Conservation (phyloP, 148 eudicot species). For the Camellia granthamiana region DNA sequence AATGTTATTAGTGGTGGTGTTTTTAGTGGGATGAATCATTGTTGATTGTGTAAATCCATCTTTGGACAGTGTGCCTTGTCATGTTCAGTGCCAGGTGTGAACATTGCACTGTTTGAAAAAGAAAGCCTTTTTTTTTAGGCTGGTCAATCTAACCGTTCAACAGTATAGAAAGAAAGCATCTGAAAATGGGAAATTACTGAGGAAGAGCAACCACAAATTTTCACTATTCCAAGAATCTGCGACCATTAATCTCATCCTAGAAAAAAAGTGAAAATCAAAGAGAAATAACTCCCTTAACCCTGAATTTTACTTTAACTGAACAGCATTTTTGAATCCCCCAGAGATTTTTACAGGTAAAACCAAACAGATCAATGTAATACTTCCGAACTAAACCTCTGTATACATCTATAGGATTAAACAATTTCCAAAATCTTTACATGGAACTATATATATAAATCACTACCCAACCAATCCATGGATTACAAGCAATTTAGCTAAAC, state of each 20-base stretch:
- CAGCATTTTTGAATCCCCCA: background rate
- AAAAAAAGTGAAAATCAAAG: background rate
- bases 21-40: too few relatives aligned
- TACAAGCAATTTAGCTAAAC: constrained; percentile 29
- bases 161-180: background rate
- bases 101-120: background rate
- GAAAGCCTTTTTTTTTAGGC: background rate
- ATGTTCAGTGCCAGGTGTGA: background rate
- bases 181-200: background rate
- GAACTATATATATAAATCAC: constrained; percentile 27
- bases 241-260: background rate
- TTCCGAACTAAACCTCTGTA: constrained; percentile 3
- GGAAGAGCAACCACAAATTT: background rate
- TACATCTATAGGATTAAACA: constrained; percentile 12
- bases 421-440: constrained; percentile 42
- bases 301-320: background rate
- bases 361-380: background rate
- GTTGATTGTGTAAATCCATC: too few relatives aligned
- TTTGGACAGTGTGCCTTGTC: background rate
- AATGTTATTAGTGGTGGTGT: too few relatives aligned
- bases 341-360: constrained; percentile 11
- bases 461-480: constrained; percentile 29
- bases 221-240: background rate
- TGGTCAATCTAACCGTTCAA: too few relatives aligned
- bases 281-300: background rate